A percentile compares a stretch with the other conserved stretches of the same genome.
phyloP scores from a whole-genome alignment of 2,329 filamentous ascomycete species.

The Ploettnerulaceae sp. region DNA sequence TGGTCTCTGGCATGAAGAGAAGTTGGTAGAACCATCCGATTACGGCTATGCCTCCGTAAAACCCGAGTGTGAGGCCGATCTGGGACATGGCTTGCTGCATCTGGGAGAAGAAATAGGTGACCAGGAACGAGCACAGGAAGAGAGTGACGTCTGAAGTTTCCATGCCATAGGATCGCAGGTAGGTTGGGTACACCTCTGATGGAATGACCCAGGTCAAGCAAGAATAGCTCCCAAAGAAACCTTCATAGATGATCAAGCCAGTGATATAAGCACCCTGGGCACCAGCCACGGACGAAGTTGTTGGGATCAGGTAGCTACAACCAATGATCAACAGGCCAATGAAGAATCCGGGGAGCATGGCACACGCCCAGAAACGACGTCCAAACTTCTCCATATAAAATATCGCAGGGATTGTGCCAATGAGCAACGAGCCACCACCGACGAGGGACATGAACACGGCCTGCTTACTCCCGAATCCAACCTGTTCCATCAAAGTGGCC shows the following conservation, averaged over 20 bases:
- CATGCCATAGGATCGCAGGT: slow-evolving; percentile 70
- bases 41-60: slow-evolving; percentile 69
- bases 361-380: slow-evolving; percentile 69
- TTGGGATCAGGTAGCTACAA: slow-evolving; percentile 51
- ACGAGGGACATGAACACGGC: slow-evolving; percentile 72
- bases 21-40: slow-evolving; percentile 68
- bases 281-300: slow-evolving; percentile 42
- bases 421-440: slow-evolving; percentile 60
- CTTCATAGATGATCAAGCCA: slow-evolving; percentile 64
- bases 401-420: slow-evolving; percentile 64
- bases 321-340: slow-evolving; percentile 64
- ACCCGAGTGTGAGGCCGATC: slow-evolving; percentile 63
- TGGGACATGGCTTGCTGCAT: slow-evolving; percentile 65
- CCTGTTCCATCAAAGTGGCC: slow-evolving; percentile 60
- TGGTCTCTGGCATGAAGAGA: slow-evolving; percentile 72
- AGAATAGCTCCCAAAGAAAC: slow-evolving; percentile 63
- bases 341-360: slow-evolving; percentile 68
- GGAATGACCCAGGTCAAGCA: slow-evolving; percentile 63
- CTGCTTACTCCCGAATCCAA: slow-evolving; percentile 58
- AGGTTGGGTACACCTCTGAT: slow-evolving; percentile 67
- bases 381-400: slow-evolving; percentile 69
- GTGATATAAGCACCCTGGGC: slow-evolving; percentile 59
- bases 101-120: slow-evolving; percentile 69
- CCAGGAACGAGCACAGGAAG: slow-evolving; percentile 67
- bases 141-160: slow-evolving; percentile 62